Evolutionary conservation across 768 basidiomycete genomes (phyloP).

Genomic region (Gloeopeniophorella convolvens): DNA sequence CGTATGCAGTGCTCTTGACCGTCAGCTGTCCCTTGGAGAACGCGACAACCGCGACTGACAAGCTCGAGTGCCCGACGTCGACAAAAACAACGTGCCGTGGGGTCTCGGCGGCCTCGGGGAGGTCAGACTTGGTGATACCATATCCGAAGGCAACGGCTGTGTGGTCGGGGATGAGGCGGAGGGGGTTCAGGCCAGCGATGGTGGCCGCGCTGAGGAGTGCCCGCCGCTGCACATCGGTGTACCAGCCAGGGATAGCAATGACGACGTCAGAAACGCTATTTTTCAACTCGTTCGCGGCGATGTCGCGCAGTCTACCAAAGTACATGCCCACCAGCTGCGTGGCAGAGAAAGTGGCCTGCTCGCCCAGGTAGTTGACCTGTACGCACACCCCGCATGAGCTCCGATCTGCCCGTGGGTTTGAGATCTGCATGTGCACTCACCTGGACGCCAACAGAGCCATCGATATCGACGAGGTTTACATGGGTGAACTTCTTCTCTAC

Average conservation of each 20-base stretch:
- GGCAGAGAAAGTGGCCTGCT: constrained; percentile 69
- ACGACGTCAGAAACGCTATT: constrained; percentile 84
- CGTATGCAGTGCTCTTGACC: constrained; percentile 85
- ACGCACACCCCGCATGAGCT: constrained; percentile 13
- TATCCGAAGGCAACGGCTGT: constrained; percentile 96
- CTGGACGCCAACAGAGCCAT: constrained; percentile 79
- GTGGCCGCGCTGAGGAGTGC: constrained; percentile 84
- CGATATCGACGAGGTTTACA: constrained; percentile 77
- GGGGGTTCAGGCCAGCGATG: constrained; percentile 84
- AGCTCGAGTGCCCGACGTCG: constrained; percentile 90
- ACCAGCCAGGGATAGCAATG: constrained; percentile 96
- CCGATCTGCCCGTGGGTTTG: constrained; percentile 9
- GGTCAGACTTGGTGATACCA: constrained; percentile 97
- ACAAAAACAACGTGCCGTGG: constrained; percentile 89
- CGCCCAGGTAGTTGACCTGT: constrained; percentile 86
- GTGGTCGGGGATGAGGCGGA: constrained; percentile 95
- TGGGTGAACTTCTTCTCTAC: constrained; percentile 90
- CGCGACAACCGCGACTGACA: constrained; percentile 82
- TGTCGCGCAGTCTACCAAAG: constrained; percentile 87
- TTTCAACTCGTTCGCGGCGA: constrained; percentile 79
- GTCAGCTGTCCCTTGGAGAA: constrained; percentile 91
- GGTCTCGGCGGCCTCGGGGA: constrained; percentile 76
- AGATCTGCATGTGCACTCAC: constrained; percentile 39
- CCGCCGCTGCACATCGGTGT: constrained; percentile 87
- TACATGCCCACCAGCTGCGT: constrained; percentile 93